Evolutionary conservation across 2,329 filamentous ascomycete genomes (phyloP).

Genomic region (Pseudodiploospora longispora): DNA sequence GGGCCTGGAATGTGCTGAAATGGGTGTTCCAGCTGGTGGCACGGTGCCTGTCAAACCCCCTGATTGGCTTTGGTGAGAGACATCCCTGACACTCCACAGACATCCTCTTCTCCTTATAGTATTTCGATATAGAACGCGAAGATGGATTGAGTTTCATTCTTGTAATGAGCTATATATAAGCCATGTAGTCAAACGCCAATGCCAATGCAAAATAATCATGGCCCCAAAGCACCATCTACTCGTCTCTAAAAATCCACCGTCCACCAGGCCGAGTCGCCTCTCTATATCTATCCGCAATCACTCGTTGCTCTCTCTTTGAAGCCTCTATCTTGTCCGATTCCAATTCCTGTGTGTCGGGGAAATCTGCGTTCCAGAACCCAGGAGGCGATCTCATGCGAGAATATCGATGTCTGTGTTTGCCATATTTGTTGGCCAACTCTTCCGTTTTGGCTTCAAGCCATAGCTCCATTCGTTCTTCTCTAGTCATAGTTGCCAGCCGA

Average conservation of each 20-base stretch:
- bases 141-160: too few relatives aligned
- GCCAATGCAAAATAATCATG: not conserved
- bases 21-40: too few relatives aligned
- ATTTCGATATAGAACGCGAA: too few relatives aligned
- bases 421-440: slow-evolving; percentile 64
- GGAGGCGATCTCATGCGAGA: slow-evolving; percentile 66
- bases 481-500: slow-evolving; percentile 48
- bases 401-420: slow-evolving; percentile 70
- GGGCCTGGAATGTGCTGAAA: too few relatives aligned
- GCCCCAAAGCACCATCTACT: slow-evolving; percentile 33
- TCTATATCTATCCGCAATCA: slow-evolving; percentile 64
- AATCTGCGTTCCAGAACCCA: slow-evolving; percentile 85
- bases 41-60: too few relatives aligned
- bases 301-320: slow-evolving; percentile 51
- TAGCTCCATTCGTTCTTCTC: slow-evolving; percentile 54
- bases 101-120: too few relatives aligned
- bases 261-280: slow-evolving; percentile 76
- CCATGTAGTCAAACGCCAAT: too few relatives aligned
- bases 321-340: slow-evolving; percentile 58
- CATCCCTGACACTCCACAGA: too few relatives aligned
- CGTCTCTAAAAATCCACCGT: slow-evolving; percentile 75
- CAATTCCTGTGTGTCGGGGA: slow-evolving; percentile 79
- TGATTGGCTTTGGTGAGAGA: too few relatives aligned
- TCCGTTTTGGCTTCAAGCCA: slow-evolving; percentile 70
- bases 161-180: too few relatives aligned